Evolutionary conservation across 129 eudicot genomes (phyloP), one percentile per base, ranked within the genome.

Genomic region (Solidago caesia): DNA sequence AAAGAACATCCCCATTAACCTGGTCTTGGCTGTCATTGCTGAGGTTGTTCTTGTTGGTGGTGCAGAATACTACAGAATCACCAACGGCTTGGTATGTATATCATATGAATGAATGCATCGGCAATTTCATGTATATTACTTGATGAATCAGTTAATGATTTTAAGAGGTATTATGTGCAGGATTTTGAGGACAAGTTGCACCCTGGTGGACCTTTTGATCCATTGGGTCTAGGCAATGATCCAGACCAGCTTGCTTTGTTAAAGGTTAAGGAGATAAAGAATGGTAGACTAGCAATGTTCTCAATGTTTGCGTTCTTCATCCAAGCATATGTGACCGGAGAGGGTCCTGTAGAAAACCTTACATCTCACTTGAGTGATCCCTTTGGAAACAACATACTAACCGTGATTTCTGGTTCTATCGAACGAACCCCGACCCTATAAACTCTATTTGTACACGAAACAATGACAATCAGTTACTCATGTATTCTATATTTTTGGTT

Each of bases 161-260:
- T 42, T 77, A 15, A 70, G 72, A 7, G 42, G 53, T 6, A 27
- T 56, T 13, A 12, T 61, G 68, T 67, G 70, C 66, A 94, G 98
- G 96, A 91, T 75, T 80, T 94, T 61, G 99, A 94, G 82, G 94
- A 94, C 92, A 91, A 69, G 78, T 85, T 94, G 70, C 99, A 94
- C 82, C 97, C 99, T 1, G 99, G 99, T 61, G 99, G 99, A 33
- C 99, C 97, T 59, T 94, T 94, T 52, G 99, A 94, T 60, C 99
- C 99, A 43, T 73, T 94, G 91, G 99, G 99, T 0, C 83, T 94
- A 7, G 99, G 97, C 3, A 84, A 86, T 13, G 96, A 93, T 66
- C 98, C 97, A 14, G 98, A 90, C 88, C 98, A 93, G 82, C 90
- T 90, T 15, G 98, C 98, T 0, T 53, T 90, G 5, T 83, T 93